Conservation (phyloP, 176 grass and related monocot species). For the Carex myosuroides region DNA sequence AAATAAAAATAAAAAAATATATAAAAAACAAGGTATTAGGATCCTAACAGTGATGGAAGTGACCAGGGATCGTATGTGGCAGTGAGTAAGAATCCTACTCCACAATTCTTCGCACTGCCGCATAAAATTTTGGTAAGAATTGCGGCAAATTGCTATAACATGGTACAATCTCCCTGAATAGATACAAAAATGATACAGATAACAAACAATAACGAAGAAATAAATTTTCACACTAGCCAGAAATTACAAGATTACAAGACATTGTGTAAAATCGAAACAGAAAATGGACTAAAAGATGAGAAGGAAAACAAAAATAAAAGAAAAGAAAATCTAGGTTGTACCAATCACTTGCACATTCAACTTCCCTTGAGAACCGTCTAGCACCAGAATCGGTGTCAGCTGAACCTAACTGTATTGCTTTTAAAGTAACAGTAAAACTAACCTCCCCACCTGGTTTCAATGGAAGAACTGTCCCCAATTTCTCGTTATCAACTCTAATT, state of each 20-base stretch:
- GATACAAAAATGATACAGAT: constrained; percentile 5
- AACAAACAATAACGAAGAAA: neutral
- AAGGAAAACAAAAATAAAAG: too few species aligned
- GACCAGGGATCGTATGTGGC: too few species aligned
- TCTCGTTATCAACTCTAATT: constrained; percentile 67
- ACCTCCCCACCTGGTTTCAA: constrained; percentile 93
- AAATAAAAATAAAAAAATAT: too few species aligned
- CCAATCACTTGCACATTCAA: too few species aligned
- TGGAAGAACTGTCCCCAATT: constrained; percentile 70
- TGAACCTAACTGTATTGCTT: constrained; percentile 79
- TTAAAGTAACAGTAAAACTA: constrained; percentile 77
- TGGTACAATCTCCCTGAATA: constrained; percentile 3
- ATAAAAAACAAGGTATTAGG: too few species aligned
- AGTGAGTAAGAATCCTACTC: too few species aligned
- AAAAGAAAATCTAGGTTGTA: too few species aligned
- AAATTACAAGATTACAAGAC: constrained; percentile 13
- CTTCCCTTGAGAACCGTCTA: constrained; percentile 74
- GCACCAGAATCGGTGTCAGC: constrained; percentile 73
- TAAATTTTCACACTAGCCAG: neutral
- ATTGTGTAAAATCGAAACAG: neutral
- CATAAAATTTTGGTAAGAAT: too few species aligned
- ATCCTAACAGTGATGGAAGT: too few species aligned
- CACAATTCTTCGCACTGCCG: too few species aligned
- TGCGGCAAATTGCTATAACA: neutral
- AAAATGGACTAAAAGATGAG: too few species aligned